phyloP scores from a whole-genome alignment of 73 alveolate genomes.

The Tetrahymena malaccensis region DNA sequence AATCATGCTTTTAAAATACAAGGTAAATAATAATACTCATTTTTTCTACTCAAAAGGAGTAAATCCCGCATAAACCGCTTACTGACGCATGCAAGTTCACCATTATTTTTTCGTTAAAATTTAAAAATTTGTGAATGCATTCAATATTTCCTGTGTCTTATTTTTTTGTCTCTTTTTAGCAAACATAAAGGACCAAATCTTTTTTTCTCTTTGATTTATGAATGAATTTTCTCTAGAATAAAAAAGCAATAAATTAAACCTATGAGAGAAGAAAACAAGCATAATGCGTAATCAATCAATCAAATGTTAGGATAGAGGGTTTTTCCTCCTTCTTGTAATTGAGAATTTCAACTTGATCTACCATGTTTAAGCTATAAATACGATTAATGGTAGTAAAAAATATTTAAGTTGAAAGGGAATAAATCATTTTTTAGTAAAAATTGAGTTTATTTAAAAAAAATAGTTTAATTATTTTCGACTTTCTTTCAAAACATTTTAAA shows the following conservation, averaged over 20 bases:
- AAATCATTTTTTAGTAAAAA: neutral
- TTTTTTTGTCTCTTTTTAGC: neutral
- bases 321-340: neutral
- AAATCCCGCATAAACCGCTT: neutral
- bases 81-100: neutral
- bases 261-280: neutral
- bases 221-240: neutral
- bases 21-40: neutral
- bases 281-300: neutral
- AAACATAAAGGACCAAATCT: neutral
- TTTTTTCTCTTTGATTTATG: neutral
- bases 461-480: neutral
- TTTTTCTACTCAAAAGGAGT: neutral
- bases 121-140: neutral
- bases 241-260: neutral
- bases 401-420: no score
- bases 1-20: neutral
- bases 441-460: neutral
- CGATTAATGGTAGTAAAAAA: no score
- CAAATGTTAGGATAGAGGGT: neutral
- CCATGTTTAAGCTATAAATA: neutral
- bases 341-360: neutral
- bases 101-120: neutral
- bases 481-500: neutral
- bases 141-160: neutral